Base-by-base conservation (phyloP, 2,329 filamentous ascomycete genomes). In the Penicillium carneum region DNA sequence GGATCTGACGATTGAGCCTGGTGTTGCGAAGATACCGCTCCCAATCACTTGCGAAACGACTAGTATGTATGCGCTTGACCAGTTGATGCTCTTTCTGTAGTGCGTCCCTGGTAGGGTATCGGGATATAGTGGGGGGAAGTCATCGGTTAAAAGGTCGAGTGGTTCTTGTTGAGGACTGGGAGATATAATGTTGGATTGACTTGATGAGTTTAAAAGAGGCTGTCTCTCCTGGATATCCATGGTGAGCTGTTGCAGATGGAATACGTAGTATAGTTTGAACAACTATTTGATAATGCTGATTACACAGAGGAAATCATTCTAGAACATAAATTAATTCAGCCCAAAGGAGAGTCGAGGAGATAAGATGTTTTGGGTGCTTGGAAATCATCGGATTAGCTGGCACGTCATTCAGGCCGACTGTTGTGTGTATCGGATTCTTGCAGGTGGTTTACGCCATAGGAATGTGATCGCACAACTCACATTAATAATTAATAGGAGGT, bases 21-120 rank as follows among this genome's bases (percentile, higher is more conserved):
- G 89, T 0, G 88, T 90, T 0, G 89, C 88, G 69, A 91, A 92
- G 64, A 92, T 90, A 29, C 88, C 89, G 68, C 84, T 88, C 12
- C 88, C 88, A 33, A 91, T 87, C 6, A 91, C 87, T 12, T 88
- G 83, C 6, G 87, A 89, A 29, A 90, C 87, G 8, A 89, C 86
- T 20, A 90, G 80, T 57, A 90, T 87, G 71, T 88, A 90, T 1
- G 86, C 86, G 67, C 84, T 87, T 29, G 81, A 80, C 86, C 87
- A 89, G 59, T 79, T 84, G 51, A 90, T 82, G 16, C 81, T 87
- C 20, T 88, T 82, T 1, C 87, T 87, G 23, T 83, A 76, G 0
- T 82, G 80, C 0, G 85, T 84, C 1, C 86, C 59, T n/a, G 46
- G 65, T 16, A 50, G 61, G 23, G n/a, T 58, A 26, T 85, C 67